Evolutionary conservation across 1,139 yeast genomes (phyloP).

Genomic region (Nakaseomyces kungkrabaensis): DNA sequence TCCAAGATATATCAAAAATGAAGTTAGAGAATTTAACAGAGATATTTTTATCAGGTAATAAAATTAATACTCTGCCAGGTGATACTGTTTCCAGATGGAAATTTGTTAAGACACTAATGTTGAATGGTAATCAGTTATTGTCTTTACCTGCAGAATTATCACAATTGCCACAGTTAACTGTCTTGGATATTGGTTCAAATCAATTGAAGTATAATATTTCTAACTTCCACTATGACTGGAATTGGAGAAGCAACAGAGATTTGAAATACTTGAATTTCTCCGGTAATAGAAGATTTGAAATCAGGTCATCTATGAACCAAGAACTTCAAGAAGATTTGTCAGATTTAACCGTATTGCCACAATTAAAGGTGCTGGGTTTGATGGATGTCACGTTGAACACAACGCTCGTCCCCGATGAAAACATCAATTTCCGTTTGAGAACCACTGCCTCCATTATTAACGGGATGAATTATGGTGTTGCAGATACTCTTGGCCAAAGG

Average conservation of each 20-base stretch:
- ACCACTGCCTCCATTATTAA: constrained; percentile 83
- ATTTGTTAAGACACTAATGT: constrained; percentile 49
- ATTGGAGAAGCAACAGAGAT: constrained; percentile 81
- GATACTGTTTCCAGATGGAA: constrained; percentile 66
- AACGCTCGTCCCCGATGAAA: constrained; percentile 76
- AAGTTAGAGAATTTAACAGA: constrained; percentile 50
- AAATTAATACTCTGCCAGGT: constrained; percentile 66
- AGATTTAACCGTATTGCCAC: constrained; percentile 64
- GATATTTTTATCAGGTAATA: constrained; percentile 79
- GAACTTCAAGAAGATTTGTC: constrained; percentile 43
- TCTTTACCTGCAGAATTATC: constrained; percentile 86
- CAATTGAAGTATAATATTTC: constrained; percentile 84
- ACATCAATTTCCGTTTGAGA: constrained; percentile 72
- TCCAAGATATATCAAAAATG: constrained; percentile 63
- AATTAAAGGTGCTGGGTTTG: constrained; percentile 67
- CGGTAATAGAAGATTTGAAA: constrained; percentile 86
- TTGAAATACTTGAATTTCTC: constrained; percentile 78
- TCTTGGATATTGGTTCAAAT: constrained; percentile 87
- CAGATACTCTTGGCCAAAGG: constrained; percentile 71
- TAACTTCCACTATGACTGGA: constrained; percentile 96
- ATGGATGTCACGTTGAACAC: constrained; percentile 94
- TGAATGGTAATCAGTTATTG: constrained; percentile 78
- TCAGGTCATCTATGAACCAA: constrained; percentile 38
- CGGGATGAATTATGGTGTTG: constrained; percentile 78
- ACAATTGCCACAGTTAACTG: constrained; percentile 51